Base-by-base conservation (phyloP, 768 basidiomycete species). In the Mycena crocata region DNA sequence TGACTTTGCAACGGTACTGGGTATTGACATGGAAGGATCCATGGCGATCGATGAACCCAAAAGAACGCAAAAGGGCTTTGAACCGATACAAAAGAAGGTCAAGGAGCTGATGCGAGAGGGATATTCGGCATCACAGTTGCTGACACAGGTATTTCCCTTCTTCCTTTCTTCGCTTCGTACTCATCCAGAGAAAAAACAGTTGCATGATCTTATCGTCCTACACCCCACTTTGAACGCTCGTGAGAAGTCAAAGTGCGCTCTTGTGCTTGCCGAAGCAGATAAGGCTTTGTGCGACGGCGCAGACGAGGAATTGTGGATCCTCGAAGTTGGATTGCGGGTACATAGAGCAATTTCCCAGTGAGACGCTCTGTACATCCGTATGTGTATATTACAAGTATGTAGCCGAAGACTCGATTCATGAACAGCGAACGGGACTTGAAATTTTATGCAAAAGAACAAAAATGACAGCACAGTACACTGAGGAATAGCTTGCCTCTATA, bases 241-340 rank as follows among this genome's bases (percentile, higher is more conserved):
- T 28, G 92, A 94, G 66, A 99, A 99, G 76, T 87, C 93, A 15
- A 79, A 79, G 32, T 92, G 93, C 66, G 93, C 93, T 3, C 82
- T 98, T 23, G 89, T 89, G 5, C 91, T 99, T 69, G 98, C 95
- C 3, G 95, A 98, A 76, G 95, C 94, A 30, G 98, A 99, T 80
- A 99, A 99, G 77, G 94, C 94, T 0, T 81, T 99, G 26, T 94
- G 93, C 71, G 97, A 99, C 68, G 98, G 98, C 1, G 96, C 94
- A 19, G 98, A 99, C 73, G 98, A 99, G 78, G 98, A 98, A 77
- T 81, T 99, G 26, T 98, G 97, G 91, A 88, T 94, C 34, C 80
- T 99, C 17, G 94, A 98, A 74, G 91, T 95, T 35, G 95, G 89
- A n/a, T 77, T 98, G 56, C 85, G 87, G 26, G 83, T 97, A 19